Evolutionary conservation across 306 rosid species (phyloP), one percentile per base, ranked within the genome.

Genomic region (Acacia melanoxylon): DNA sequence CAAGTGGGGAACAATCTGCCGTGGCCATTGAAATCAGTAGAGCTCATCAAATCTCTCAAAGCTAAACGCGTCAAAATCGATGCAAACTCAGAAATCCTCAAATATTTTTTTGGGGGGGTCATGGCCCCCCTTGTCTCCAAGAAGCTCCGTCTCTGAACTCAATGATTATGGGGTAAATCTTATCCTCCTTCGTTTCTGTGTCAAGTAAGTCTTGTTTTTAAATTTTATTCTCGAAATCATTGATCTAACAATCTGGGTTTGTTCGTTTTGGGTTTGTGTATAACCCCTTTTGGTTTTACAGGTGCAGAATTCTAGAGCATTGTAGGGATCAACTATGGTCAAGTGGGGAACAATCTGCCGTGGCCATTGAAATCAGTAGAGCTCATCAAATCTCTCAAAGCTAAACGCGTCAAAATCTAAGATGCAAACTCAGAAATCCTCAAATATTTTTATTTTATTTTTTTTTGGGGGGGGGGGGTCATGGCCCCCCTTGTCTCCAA

Each of bases 1-100:
- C 88, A 86, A 85, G 83, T 95, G 20, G 98, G 98, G 2, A 85
- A 95, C 90, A 85, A 93, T 59, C 93, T 95, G 2, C 99, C 94
- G 1, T 40, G 89, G 9, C 93, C 99, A 20, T 29, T 68, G 0
- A 65, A 80, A 17, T 89, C 98, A 0, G 80, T 89, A 22, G 22
- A 86, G 27, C 89, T 88, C 16, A 83, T 93, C 81, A 86, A 89
- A 8, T 72, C 85, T 48, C 86, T 93, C 8, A 84, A 86, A 9
- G 91, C 97, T 8, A 87, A 93, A 71, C 86, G 93, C 20, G 95
- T 93, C 84, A 93, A 93, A 68, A 83, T 83, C 10, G 89, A 74
- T 1, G 68, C 87, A 12, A 78, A 81, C 86, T 86, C 91, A 0
- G 58, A 85, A 22, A 91, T 91, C 79, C 94, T 91, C 74, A 33